These are phyloP conservation scores for Claviceps purpurea DNA, from an alignment of 2,329 filamentous ascomycete genomes.

Conservation along the genomic window DNA sequence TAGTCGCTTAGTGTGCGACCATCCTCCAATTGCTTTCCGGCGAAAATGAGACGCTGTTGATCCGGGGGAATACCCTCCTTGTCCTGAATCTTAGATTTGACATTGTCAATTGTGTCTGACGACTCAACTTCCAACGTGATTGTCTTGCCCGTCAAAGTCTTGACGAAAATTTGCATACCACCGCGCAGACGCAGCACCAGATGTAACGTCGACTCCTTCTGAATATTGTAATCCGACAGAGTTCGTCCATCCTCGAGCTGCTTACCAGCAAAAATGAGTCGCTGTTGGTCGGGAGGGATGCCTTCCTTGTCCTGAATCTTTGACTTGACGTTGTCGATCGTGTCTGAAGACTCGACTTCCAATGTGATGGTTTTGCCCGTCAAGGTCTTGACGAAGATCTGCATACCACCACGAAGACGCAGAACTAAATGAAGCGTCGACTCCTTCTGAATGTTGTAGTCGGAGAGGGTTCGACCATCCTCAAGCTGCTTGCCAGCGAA, in stretches of 20 bases:
- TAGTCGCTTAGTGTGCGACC: slow-evolving; percentile 86
- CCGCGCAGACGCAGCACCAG: slow-evolving; percentile 69
- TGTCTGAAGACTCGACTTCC: slow-evolving; percentile 79
- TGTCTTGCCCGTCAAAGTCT: slow-evolving; percentile 83
- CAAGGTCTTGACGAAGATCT: slow-evolving; percentile 77
- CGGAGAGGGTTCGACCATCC: slow-evolving; percentile 77
- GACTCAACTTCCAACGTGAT: slow-evolving; percentile 79
- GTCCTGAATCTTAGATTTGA: too few species aligned
- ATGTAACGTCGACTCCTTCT: slow-evolving; percentile 77
- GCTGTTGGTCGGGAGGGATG: slow-evolving; percentile 89
- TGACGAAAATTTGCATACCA: slow-evolving; percentile 82
- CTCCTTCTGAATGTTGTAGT: slow-evolving; percentile 97
- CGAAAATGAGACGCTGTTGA: slow-evolving; percentile 81
- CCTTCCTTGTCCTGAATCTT: slow-evolving; percentile 94
- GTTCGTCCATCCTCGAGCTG: slow-evolving; percentile 88
- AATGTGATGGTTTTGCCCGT: slow-evolving; percentile 92
- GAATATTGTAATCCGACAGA: slow-evolving; percentile 90
- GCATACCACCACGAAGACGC: slow-evolving; percentile 79
- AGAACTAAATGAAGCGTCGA: slow-evolving; percentile 71
- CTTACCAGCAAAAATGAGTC: slow-evolving; percentile 87
- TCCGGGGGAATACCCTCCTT: too few species aligned
- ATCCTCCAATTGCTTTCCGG: slow-evolving; percentile 87
- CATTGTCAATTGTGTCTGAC: too few species aligned
- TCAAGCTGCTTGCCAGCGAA: slow-evolving; percentile 91
- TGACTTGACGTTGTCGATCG: slow-evolving; percentile 85